These are phyloP conservation scores for Graphiopsis chlorocephala DNA, from an alignment of 2,329 filamentous ascomycete genomes.

Conservation along the genomic window DNA sequence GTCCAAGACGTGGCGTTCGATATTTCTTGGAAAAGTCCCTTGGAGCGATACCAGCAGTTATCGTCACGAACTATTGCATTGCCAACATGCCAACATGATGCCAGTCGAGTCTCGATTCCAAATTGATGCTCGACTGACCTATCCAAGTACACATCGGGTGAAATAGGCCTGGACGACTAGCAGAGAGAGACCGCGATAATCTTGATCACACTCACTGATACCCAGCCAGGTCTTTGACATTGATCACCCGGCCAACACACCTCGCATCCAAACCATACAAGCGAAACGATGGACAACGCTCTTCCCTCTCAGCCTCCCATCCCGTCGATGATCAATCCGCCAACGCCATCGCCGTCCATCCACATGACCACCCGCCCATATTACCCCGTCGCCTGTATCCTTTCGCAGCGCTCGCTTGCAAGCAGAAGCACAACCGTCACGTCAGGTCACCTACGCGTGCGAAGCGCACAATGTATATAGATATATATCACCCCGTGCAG, in stretches of 20 bases:
- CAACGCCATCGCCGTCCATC: not conserved
- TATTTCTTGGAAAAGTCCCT: not conserved
- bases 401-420: not conserved
- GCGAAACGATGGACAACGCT: too few species aligned
- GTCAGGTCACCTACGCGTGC: not conserved
- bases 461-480: not conserved
- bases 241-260: not conserved
- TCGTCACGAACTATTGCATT: not conserved
- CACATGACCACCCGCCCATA: not conserved
- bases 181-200: not conserved
- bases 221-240: not conserved
- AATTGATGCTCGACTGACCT: not conserved
- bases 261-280: not conserved
- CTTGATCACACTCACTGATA: not conserved
- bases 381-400: not conserved
- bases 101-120: not conserved
- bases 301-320: not conserved
- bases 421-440: too few species aligned
- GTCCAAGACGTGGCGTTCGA: not conserved
- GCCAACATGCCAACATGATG: not conserved
- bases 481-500: not conserved
- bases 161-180: not conserved
- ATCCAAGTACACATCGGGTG: not conserved
- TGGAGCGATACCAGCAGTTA: not conserved
- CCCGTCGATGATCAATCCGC: not conserved